phyloP scores from a whole-genome alignment of 768 basidiomycete species.

The Mycena polygramma region DNA sequence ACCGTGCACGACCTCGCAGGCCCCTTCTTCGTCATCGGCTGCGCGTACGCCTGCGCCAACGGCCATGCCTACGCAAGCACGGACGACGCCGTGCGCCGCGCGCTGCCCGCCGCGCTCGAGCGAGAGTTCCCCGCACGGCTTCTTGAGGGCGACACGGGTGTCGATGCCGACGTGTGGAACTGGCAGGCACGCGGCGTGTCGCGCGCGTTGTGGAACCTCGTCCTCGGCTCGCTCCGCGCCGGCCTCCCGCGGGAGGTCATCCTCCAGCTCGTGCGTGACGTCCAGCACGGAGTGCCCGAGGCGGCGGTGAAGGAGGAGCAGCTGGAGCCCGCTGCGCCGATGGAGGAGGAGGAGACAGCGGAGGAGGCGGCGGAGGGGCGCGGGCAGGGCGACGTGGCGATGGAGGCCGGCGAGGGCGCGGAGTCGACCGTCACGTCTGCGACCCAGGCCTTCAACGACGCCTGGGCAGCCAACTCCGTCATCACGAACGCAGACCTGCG shows the following conservation, averaged over 20 bases:
- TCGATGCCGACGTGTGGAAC: slow-evolving; percentile 77
- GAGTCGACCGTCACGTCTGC: slow-evolving; percentile 4
- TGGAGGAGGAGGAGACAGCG: slow-evolving; percentile 47
- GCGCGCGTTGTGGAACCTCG: slow-evolving; percentile 79
- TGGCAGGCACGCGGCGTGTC: slow-evolving; percentile 85
- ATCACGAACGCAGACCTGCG: slow-evolving; percentile 44
- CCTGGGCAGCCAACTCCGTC: slow-evolving; percentile 73
- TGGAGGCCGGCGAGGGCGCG: background rate
- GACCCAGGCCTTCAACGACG: slow-evolving; percentile 64
- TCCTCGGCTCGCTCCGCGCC: slow-evolving; percentile 66
- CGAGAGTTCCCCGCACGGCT: slow-evolving; percentile 82
- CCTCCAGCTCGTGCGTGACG: slow-evolving; percentile 66
- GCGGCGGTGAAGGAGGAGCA: slow-evolving; percentile 4
- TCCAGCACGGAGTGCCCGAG: slow-evolving; percentile 67
- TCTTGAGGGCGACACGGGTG: slow-evolving; percentile 67
- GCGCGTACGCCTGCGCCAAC: slow-evolving; percentile 79
- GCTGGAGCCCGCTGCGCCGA: background rate
- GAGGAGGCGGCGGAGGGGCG: slow-evolving; percentile 50
- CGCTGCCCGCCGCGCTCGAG: slow-evolving; percentile 74
- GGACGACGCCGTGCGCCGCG: slow-evolving; percentile 77
- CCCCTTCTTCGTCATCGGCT: slow-evolving; percentile 89
- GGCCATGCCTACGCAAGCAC: slow-evolving; percentile 80
- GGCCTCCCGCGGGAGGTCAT: slow-evolving; percentile 76
- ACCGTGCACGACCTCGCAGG: slow-evolving; percentile 85
- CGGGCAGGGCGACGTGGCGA: slow-evolving; percentile 47